Base-by-base conservation (phyloP, 2,329 filamentous ascomycete genomes). In the Cytospora mali region DNA sequence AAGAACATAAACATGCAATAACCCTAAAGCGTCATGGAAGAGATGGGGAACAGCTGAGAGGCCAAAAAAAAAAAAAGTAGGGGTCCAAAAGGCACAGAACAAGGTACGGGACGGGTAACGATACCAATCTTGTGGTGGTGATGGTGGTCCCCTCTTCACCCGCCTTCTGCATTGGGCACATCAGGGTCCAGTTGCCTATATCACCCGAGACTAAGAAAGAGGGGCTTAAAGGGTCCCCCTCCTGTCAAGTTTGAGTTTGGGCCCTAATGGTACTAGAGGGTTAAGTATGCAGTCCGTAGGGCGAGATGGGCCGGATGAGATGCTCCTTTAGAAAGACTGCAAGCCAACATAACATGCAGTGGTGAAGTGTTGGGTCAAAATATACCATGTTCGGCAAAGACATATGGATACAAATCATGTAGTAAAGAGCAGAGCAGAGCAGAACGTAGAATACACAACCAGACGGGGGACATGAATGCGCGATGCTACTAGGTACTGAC, bases 61-160 rank as follows among this genome's bases (percentile, higher is more conserved):
- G 25, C 48, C 25, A 31, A 14, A n/a, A 16, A 35, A 2, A 14
- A 9, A 13, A 48, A 60, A 60, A 60, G 57, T 60, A 60, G 57
- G 57, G 57, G 57, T 60, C 57, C 57, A 60, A 16, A n/a, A 60
- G 50, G 53, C 48, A 50, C 28, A 25, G 49, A 27, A 48, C 57
- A 54, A 49, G 10, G 21, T 50, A 23, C 6, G 27, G 35, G 48
- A 53, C 27, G 49, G 25, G 39, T 42, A 16, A 59, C 2, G 18
- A 10, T 59, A 48, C 49, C 48, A 50, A 35, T 29, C 28, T 53
- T 51, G 35, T 51, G 35, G 42, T 60, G 42, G 50, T 48, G 46
- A n/a, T n/a, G n/a, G n/a, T 21, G 50, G 33, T 35, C 33, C 33
- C 31, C 50, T 60, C 54, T n/a, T n/a, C n/a, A n/a, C n/a, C n/a